These are phyloP conservation scores for Stachybotrys chlorohalonatus DNA, from an alignment of 2,329 filamentous ascomycete species.

Conservation along the genomic window DNA sequence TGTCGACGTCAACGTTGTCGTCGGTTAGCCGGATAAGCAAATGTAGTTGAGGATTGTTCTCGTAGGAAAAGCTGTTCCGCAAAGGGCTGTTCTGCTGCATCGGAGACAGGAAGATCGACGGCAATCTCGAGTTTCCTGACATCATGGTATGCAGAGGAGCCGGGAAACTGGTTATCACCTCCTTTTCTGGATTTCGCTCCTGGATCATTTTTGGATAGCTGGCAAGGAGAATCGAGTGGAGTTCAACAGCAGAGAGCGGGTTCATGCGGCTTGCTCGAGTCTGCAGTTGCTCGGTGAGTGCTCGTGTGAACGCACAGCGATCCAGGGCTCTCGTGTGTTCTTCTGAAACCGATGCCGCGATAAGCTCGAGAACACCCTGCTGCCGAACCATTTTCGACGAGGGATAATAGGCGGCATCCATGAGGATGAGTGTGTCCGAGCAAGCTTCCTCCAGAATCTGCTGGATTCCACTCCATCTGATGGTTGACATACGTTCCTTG, in stretches of 20 bases:
- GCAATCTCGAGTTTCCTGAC: slow-evolving; percentile 41
- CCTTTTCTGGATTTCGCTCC: slow-evolving; percentile 38
- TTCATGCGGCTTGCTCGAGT: slow-evolving; percentile 34
- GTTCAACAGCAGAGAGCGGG: slow-evolving; percentile 41
- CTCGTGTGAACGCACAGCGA: slow-evolving; percentile 42
- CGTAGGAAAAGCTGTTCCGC: slow-evolving; percentile 27
- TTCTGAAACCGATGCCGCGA: slow-evolving; percentile 46
- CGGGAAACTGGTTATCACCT: slow-evolving; percentile 38
- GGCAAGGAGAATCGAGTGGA: slow-evolving; percentile 44
- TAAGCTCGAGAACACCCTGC: slow-evolving; percentile 45
- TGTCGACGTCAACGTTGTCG: slow-evolving; percentile 41
- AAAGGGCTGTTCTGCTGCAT: slow-evolving; percentile 31
- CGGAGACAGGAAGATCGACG: slow-evolving; percentile 47
- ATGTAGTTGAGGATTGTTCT: slow-evolving; percentile 38
- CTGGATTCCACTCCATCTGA: slow-evolving; percentile 48
- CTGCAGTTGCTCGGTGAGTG: slow-evolving; percentile 39
- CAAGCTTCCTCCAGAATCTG: slow-evolving; percentile 45
- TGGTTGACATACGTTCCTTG: slow-evolving; percentile 32
- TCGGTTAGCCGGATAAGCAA: slow-evolving; percentile 42
- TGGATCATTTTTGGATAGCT: slow-evolving; percentile 42
- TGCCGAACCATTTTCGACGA: slow-evolving; percentile 42
- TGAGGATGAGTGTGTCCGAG: slow-evolving; percentile 47
- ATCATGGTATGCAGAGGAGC: slow-evolving; percentile 48
- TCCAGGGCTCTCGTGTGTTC: slow-evolving; percentile 38
- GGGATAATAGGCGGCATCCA: slow-evolving; percentile 51